These are phyloP conservation scores for Brassica balearica DNA, from an alignment of 441 rosid genomes.

Conservation along the genomic window DNA sequence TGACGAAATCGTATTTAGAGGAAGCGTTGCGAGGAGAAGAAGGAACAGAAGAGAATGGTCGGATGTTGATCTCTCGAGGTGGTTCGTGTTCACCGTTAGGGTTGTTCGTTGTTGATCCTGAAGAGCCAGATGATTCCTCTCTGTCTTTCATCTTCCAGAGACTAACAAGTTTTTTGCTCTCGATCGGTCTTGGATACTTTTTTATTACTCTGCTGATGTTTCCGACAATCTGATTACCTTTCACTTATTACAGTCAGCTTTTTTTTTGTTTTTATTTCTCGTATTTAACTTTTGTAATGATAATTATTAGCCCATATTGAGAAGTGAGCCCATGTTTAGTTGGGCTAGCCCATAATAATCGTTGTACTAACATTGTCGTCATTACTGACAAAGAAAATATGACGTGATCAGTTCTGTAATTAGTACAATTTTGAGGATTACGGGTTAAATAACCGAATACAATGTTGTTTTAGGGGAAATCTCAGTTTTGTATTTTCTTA, in stretches of 20 bases:
- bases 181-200: background rate
- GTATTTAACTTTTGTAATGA: background rate
- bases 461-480: too few relatives aligned
- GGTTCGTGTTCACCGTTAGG: conserved; percentile 35
- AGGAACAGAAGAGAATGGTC: conserved; percentile 55
- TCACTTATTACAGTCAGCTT: background rate
- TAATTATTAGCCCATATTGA: conserved; percentile 12
- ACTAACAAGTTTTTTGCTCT: background rate
- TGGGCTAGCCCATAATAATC: conserved; percentile 17
- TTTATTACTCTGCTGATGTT: conserved; percentile 23
- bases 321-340: conserved; percentile 13
- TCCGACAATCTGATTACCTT: conserved; percentile 27
- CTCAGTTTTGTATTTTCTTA: too few relatives aligned
- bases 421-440: too few relatives aligned
- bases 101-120: conserved; percentile 22
- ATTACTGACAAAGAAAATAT: too few relatives aligned
- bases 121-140: conserved; percentile 44
- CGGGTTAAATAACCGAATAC: too few relatives aligned
- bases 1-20: conserved; percentile 98
- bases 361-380: background rate
- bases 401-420: background rate
- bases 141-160: conserved; percentile 30
- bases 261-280: background rate
- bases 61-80: conserved; percentile 40
- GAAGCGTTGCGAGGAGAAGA: conserved; percentile 86